These are phyloP conservation scores for Xylaria bambusicola DNA, from an alignment of 495 filamentous ascomycete species.

Conservation along the genomic window DNA sequence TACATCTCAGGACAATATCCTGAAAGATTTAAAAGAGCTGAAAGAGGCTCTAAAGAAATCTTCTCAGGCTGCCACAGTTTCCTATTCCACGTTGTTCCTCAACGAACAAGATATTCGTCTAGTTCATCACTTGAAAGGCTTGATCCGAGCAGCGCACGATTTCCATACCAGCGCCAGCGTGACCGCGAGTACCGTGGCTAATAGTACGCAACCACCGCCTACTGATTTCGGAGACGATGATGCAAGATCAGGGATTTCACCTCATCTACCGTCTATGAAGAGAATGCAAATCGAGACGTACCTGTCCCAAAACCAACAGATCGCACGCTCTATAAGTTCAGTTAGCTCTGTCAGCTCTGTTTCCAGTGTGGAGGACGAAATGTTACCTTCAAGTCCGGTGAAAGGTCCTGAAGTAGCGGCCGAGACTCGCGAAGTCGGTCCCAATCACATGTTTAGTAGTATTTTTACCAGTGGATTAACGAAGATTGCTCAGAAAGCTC, in stretches of 20 bases:
- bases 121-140: constrained; percentile 13
- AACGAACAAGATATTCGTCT: constrained; percentile 13
- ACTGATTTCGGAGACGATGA: constrained; percentile 17
- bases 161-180: constrained; percentile 20
- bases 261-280: constrained; percentile 17
- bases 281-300: constrained; percentile 19
- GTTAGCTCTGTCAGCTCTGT: not conserved
- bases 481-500: constrained; percentile 19
- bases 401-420: not conserved
- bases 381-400: not conserved
- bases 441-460: constrained; percentile 11
- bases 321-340: constrained; percentile 2
- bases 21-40: constrained; percentile 20
- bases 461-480: constrained; percentile 17
- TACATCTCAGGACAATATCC: constrained; percentile 16
- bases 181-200: constrained; percentile 17
- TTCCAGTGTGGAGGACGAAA: not conserved
- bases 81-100: constrained; percentile 20
- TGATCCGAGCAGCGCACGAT: constrained; percentile 16
- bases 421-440: not conserved
- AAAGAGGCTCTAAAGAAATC: constrained; percentile 19
- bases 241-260: constrained; percentile 6
- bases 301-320: constrained; percentile 6
- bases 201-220: constrained; percentile 13
- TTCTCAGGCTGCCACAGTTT: constrained; percentile 17